Evolutionary conservation across 2,329 filamentous ascomycete species (phyloP).

Genomic region (Alternaria gansuensis): DNA sequence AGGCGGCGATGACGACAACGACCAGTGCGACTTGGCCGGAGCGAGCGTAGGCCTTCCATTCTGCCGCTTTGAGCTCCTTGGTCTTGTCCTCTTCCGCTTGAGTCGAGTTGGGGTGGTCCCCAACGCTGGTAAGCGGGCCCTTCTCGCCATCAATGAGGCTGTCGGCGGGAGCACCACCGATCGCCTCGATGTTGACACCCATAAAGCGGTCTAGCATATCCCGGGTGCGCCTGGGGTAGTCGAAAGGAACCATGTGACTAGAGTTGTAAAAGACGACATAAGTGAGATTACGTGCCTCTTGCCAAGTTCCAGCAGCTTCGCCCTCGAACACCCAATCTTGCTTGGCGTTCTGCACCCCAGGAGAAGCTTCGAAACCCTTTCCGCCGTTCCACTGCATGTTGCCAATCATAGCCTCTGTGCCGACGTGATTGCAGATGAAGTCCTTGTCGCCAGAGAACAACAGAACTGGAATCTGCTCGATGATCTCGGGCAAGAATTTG

Average conservation of each 20-base stretch:
- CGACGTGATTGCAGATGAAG: conserved; percentile 95
- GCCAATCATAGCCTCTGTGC: conserved; percentile 89
- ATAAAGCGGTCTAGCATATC: conserved; percentile 99
- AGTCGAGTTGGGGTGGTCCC: conserved; percentile 74
- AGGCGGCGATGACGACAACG: conserved; percentile 77
- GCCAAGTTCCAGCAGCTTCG: conserved; percentile 87
- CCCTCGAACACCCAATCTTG: conserved; percentile 94
- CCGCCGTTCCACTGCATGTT: conserved; percentile 92
- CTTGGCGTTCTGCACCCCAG: conserved; percentile 89
- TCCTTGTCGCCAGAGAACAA: conserved; percentile 95
- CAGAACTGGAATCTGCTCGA: conserved; percentile 79
- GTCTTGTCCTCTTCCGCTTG: conserved; percentile 72
- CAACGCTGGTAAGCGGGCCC: conserved; percentile 78
- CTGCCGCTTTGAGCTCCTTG: conserved; percentile 80
- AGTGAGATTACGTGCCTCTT: conserved; percentile 91
- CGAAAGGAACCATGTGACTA: conserved; percentile 98
- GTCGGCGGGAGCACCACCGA: conserved; percentile 81
- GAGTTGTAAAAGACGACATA: conserved; percentile 96
- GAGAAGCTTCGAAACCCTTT: conserved; percentile 86
- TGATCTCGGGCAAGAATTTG: conserved; percentile 76
- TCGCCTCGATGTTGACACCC: conserved; percentile 86
- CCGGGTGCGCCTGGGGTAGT: conserved; percentile 82
- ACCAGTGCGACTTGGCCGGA: conserved; percentile 87
- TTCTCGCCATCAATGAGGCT: conserved; percentile 87
- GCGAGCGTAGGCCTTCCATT: conserved; percentile 88